phyloP scores from a whole-genome alignment of 768 basidiomycete genomes.

The Ramaria rubella region DNA sequence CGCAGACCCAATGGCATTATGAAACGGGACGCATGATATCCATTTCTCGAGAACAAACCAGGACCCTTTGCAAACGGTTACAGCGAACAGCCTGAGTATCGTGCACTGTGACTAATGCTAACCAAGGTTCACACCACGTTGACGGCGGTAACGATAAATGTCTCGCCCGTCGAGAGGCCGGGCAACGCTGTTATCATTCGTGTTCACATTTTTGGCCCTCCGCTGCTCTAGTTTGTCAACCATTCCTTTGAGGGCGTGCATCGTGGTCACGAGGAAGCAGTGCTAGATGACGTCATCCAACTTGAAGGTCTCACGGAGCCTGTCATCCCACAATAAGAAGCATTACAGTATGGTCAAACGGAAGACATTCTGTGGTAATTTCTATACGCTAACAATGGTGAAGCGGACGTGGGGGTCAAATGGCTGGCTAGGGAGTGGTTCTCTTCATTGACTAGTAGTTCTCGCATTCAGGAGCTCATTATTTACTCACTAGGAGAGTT shows the following conservation, averaged over 20 bases:
- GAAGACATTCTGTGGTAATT: too few relatives aligned
- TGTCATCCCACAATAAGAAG: background rate
- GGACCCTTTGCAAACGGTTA: conserved; percentile 49
- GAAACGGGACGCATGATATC: conserved; percentile 59
- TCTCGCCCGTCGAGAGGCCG: conserved; percentile 15
- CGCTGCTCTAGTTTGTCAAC: background rate
- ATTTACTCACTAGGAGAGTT: too few relatives aligned
- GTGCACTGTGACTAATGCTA: conserved; percentile 25
- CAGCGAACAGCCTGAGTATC: too few relatives aligned
- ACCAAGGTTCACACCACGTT: conserved; percentile 81
- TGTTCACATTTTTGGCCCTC: background rate
- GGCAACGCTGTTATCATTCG: too few relatives aligned
- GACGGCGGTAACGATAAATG: conserved; percentile 58
- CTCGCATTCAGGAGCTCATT: too few relatives aligned
- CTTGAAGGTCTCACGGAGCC: background rate
- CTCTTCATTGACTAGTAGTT: too few relatives aligned
- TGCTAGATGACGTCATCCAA: background rate
- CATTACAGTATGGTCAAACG: too few relatives aligned
- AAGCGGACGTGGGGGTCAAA: too few relatives aligned
- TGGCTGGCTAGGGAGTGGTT: too few relatives aligned
- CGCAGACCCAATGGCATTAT: conserved; percentile 42
- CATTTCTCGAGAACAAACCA: conserved; percentile 79
- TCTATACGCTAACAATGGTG: too few relatives aligned
- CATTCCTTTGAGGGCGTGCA: background rate
- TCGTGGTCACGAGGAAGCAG: background rate